Evolutionary conservation across 192 early-diverging fungal genomes (phyloP).

Genomic region (Thamnidium elegans): DNA sequence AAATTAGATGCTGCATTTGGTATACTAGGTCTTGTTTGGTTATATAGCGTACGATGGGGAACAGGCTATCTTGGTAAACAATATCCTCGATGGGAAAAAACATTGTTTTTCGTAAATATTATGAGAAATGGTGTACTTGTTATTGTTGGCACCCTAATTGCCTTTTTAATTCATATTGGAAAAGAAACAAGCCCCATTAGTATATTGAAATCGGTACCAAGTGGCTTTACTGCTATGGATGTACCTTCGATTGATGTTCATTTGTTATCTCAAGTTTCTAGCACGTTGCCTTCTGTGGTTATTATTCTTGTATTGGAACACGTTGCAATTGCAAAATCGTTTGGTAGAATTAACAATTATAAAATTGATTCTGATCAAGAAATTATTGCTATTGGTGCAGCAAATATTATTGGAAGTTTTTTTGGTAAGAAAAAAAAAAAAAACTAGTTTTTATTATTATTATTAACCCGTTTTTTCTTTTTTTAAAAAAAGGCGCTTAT

Average conservation of each 20-base stretch:
- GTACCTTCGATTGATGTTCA: constrained; percentile 52
- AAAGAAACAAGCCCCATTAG: constrained; percentile 45
- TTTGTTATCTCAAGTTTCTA: constrained; percentile 50
- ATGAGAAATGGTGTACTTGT: constrained; percentile 71
- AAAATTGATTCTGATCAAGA: constrained; percentile 79
- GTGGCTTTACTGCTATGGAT: constrained; percentile 63
- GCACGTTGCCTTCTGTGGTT: constrained; percentile 61
- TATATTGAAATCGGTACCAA: constrained; percentile 72
- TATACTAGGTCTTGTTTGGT: constrained; percentile 40
- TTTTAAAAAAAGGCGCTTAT: constrained; percentile 46
- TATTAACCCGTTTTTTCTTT: not conserved
- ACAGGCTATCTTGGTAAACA: constrained; percentile 35
- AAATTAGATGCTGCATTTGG: constrained; percentile 65
- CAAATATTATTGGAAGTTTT: constrained; percentile 79
- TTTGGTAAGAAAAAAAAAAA: constrained; percentile 51
- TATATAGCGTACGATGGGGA: constrained; percentile 43
- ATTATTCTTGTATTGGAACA: constrained; percentile 86
- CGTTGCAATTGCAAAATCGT: constrained; percentile 86
- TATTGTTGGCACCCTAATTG: constrained; percentile 69
- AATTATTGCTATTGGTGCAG: constrained; percentile 74
- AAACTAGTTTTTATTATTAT: constrained; percentile 3
- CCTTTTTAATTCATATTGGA: constrained; percentile 52
- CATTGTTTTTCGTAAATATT: constrained; percentile 63
- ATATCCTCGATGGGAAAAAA: constrained; percentile 46
- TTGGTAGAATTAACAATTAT: constrained; percentile 86